A percentile compares a stretch with the other conserved stretches of the same genome.
phyloP scores from a whole-genome alignment of 805 yeast genomes.

The Spathaspora sp. region DNA sequence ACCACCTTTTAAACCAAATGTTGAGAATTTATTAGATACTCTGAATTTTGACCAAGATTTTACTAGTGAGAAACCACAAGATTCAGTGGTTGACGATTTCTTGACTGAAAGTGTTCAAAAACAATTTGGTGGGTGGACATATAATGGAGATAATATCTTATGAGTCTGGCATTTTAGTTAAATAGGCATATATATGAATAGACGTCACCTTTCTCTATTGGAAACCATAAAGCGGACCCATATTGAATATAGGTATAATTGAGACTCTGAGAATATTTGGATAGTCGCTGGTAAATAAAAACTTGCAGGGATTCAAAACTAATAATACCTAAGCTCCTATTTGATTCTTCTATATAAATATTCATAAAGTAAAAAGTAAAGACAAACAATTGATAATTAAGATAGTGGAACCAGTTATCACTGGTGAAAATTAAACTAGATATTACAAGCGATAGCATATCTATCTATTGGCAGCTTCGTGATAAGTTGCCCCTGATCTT shows the following conservation, averaged over 20 bases:
- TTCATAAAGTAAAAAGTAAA: too few relatives aligned
- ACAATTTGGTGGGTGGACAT: conserved; percentile 99
- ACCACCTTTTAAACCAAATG: conserved; percentile 94
- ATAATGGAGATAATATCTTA: conserved; percentile 57
- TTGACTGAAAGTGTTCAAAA: conserved; percentile 93
- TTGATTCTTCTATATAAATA: too few relatives aligned
- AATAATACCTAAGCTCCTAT: too few relatives aligned
- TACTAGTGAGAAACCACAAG: conserved; percentile 89
- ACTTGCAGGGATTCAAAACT: too few relatives aligned
- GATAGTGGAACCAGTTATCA: too few relatives aligned
- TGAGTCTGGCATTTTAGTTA: neutral
- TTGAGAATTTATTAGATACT: conserved; percentile 80
- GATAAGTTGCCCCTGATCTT: conserved; percentile 30
- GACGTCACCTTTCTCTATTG: too few relatives aligned
- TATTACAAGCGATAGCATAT: neutral
- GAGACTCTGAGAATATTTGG: too few relatives aligned
- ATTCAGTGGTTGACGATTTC: conserved; percentile 90
- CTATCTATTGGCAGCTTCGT: conserved; percentile 29
- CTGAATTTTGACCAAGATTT: conserved; percentile 91
- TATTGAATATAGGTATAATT: too few relatives aligned
- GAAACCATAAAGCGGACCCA: too few relatives aligned
- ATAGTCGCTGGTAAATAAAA: too few relatives aligned
- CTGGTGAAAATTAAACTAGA: neutral
- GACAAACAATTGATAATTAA: too few relatives aligned
- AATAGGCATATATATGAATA: neutral